Evolutionary conservation across 2,329 filamentous ascomycete species (phyloP).

Genomic region (Colletotrichum higginsianum): DNA sequence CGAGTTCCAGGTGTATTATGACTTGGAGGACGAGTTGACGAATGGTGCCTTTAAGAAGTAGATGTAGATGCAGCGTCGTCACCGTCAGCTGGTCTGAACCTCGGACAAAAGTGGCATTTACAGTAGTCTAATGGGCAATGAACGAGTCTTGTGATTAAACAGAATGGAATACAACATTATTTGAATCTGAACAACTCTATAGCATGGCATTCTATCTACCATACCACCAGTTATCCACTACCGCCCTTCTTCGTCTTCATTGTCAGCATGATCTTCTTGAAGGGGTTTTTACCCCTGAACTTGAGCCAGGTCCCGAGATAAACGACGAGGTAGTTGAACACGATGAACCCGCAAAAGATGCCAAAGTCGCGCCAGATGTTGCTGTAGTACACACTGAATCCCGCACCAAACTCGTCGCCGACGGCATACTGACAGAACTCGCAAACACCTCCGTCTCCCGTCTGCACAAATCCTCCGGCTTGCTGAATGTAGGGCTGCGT

Average conservation of each 20-base stretch:
- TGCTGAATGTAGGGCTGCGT: slow-evolving; percentile 65
- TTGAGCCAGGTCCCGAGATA: slow-evolving; percentile 57
- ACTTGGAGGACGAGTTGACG: slow-evolving; percentile 40
- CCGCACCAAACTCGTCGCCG: slow-evolving; percentile 72
- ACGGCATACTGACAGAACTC: slow-evolving; percentile 74
- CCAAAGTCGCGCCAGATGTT: slow-evolving; percentile 78
- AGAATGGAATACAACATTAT: background rate
- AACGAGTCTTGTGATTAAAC: too few species aligned
- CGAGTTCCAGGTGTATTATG: slow-evolving; percentile 44
- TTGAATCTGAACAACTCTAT: too few species aligned
- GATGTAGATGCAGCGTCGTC: too few species aligned
- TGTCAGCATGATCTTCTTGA: slow-evolving; percentile 51
- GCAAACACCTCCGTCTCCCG: slow-evolving; percentile 70
- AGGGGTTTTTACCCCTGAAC: slow-evolving; percentile 57
- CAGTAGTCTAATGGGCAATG: too few species aligned
- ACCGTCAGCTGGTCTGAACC: too few species aligned
- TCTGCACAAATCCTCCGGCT: slow-evolving; percentile 73
- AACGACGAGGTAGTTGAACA: slow-evolving; percentile 71
- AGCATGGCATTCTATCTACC: too few species aligned
- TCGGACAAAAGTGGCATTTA: too few species aligned
- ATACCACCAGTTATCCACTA: background rate
- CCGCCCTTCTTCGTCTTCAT: slow-evolving; percentile 47
- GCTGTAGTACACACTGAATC: slow-evolving; percentile 72
- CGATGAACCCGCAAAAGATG: slow-evolving; percentile 74
- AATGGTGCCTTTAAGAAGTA: slow-evolving; percentile 39